A percentile compares a stretch with the other conserved stretches of the same genome.
These are phyloP conservation scores for Trametes meyenii DNA, from an alignment of 768 basidiomycete species.

Conservation along the genomic window DNA sequence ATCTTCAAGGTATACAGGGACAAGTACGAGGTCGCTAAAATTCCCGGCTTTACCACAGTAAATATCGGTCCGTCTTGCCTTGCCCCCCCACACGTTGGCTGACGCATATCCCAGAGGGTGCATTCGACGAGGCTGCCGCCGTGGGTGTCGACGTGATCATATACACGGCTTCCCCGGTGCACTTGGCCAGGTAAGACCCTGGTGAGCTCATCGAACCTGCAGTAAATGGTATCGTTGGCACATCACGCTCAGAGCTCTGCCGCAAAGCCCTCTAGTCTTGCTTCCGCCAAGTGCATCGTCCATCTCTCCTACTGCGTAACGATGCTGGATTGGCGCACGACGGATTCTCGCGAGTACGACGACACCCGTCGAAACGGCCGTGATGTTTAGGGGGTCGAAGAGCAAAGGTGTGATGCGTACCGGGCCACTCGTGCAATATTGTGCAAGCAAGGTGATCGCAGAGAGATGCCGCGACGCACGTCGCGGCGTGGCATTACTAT, in stretches of 20 bases:
- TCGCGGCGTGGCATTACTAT: too few relatives aligned
- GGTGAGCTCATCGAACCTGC: constrained; percentile 43
- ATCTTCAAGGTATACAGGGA: constrained; percentile 54
- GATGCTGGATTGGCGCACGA: too few relatives aligned
- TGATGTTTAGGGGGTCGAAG: too few relatives aligned
- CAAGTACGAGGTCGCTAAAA: constrained; percentile 64
- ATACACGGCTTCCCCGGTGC: constrained; percentile 27
- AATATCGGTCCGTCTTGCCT: not conserved
- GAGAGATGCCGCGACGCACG: too few relatives aligned
- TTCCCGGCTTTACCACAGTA: constrained; percentile 65
- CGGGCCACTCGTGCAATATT: too few relatives aligned
- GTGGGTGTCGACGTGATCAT: constrained; percentile 27
- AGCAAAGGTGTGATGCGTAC: too few relatives aligned
- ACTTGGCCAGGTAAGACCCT: constrained; percentile 19
- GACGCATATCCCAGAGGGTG: constrained; percentile 12
- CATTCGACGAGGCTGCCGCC: constrained; percentile 30
- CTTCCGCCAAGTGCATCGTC: too few relatives aligned
- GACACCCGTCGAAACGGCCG: too few relatives aligned
- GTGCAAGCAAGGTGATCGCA: too few relatives aligned
- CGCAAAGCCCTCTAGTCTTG: too few relatives aligned
- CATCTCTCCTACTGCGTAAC: too few relatives aligned
- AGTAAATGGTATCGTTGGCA: constrained; percentile 43
- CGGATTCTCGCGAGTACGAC: too few relatives aligned
- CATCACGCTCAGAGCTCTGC: constrained; percentile 34
- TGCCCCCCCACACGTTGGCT: not conserved